A percentile compares a stretch with the other conserved stretches of the same genome.
These are phyloP conservation scores for Penicillium vulpinum DNA, from an alignment of 2,329 filamentous ascomycete genomes.

Conservation along the genomic window DNA sequence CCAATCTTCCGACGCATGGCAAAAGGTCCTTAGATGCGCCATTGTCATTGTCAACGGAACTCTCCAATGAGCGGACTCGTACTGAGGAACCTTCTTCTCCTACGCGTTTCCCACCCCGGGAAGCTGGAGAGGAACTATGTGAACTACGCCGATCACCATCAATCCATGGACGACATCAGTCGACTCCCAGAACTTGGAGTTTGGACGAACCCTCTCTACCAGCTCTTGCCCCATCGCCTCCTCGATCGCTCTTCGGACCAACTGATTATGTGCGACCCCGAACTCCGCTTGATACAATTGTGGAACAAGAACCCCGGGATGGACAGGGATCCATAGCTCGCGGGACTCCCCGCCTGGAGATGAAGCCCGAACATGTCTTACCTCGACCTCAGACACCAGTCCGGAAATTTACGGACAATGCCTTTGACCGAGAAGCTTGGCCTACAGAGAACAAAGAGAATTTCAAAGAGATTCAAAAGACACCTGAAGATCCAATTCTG, in stretches of 20 bases:
- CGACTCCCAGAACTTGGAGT: conserved; percentile 30
- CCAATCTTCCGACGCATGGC: conserved; percentile 8
- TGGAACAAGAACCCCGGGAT: conserved; percentile 47
- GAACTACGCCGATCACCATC: conserved; percentile 38
- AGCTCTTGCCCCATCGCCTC: conserved; percentile 26
- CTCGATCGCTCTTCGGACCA: conserved; percentile 38
- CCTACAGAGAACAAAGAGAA: conserved; percentile 28
- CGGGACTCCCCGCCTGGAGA: conserved; percentile 38
- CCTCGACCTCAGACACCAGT: conserved; percentile 33
- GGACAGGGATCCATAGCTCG: conserved; percentile 41
- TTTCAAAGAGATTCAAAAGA: conserved; percentile 32
- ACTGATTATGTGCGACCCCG: conserved; percentile 38
- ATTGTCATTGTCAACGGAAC: conserved; percentile 12
- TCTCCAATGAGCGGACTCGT: conserved; percentile 5
- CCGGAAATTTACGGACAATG: conserved; percentile 37
- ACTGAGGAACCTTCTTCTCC: conserved; percentile 9
- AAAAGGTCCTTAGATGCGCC: conserved; percentile 31
- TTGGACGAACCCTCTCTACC: conserved; percentile 27
- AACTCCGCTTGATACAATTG: conserved; percentile 53
- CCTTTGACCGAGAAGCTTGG: conserved; percentile 32
- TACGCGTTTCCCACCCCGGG: conserved; percentile 18
- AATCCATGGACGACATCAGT: conserved; percentile 38
- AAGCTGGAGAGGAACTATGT: conserved; percentile 22
- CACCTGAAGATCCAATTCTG: conserved; percentile 33
- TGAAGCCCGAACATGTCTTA: conserved; percentile 44